Evolutionary conservation across 2,329 filamentous ascomycete species (phyloP).

Genomic region (Plectosphaerella plurivora): DNA sequence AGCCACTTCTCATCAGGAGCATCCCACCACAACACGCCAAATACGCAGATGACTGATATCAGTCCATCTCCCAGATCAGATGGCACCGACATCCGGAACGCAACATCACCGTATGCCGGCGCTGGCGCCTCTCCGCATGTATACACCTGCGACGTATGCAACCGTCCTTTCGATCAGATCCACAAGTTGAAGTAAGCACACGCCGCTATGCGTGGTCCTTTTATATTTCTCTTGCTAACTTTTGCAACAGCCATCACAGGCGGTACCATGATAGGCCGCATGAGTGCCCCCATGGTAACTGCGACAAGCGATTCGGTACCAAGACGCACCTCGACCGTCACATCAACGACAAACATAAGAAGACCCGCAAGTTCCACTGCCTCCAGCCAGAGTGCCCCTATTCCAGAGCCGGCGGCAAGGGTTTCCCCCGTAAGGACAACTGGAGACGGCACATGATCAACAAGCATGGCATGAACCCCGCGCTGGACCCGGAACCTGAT

Average conservation of each 20-base stretch:
- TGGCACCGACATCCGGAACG: constrained; percentile 30
- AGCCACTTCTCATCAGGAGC: constrained; percentile 32
- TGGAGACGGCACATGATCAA: constrained; percentile 60
- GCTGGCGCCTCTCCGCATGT: constrained; percentile 17
- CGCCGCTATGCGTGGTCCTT: background rate
- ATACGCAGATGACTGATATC: constrained; percentile 36
- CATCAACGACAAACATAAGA: constrained; percentile 57
- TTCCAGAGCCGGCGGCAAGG: constrained; percentile 51
- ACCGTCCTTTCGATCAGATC: constrained; percentile 48
- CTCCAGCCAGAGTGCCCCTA: constrained; percentile 49
- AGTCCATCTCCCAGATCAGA: constrained; percentile 35
- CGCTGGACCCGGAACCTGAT: constrained; percentile 14
- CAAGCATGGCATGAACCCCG: constrained; percentile 41
- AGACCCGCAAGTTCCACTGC: constrained; percentile 57
- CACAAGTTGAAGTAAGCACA: constrained; percentile 53
- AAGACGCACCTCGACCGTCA: constrained; percentile 59
- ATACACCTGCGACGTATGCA: constrained; percentile 36
- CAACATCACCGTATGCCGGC: constrained; percentile 24
- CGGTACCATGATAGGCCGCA: constrained; percentile 58
- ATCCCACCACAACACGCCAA: constrained; percentile 40
- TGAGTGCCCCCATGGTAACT: constrained; percentile 48
- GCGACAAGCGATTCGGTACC: constrained; percentile 54
- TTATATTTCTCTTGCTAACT: constrained; percentile 11
- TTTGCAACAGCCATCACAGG: constrained; percentile 46
- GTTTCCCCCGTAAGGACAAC: constrained; percentile 58